Base-by-base conservation (phyloP, 2,329 filamentous ascomycete species). In the Hymenotorrendiella dingleyae region DNA sequence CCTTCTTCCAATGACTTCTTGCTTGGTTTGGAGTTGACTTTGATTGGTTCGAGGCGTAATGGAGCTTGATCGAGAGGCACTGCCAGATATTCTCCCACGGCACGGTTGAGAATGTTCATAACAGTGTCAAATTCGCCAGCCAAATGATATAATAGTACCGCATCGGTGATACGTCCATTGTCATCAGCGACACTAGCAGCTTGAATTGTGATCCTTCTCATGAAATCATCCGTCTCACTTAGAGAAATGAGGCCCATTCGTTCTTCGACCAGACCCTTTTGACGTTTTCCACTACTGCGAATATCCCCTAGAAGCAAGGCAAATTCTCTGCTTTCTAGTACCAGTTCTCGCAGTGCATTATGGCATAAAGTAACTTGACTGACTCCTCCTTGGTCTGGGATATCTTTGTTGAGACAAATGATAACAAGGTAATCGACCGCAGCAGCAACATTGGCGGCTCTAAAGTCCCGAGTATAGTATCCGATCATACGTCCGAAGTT, bases 251-350 rank as follows among this genome's bases (percentile, higher is more conserved):
- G 73, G 22, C 76, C 72, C 30, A 89, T 80, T 27, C 91, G 86
- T 58, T 89, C 78, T 64, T 97, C 90, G 50, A 98, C 90, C 20
- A 88, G 78, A 39, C 93, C 93, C 45, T 79, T 80, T 54, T 95
- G 87, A 46, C 90, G 83, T 48, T 80, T 82, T 17, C 93, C 93
- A 60, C 97, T 88, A 2, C 80, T 78, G 46, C 82, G 78, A 55
- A 98, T 89, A 62, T 98, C 94, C 40, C 94, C 93, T 36, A 98
- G 80, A 11, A 98, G 72, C 58, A 88, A 86, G 58, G 90, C 91
- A 64, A 97, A 98, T 61, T 98, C 93, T 53, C 91, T 81, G 16
- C 90, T 95, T 67, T 98, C 93, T n/a, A 98, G 74, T 20, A 96
- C 89, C 43, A 97, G 80, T 64, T 97, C 93, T 26, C 90, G 86